Conservation (phyloP, 352 stramenopile genomes). For the Globisporangium nunn region DNA sequence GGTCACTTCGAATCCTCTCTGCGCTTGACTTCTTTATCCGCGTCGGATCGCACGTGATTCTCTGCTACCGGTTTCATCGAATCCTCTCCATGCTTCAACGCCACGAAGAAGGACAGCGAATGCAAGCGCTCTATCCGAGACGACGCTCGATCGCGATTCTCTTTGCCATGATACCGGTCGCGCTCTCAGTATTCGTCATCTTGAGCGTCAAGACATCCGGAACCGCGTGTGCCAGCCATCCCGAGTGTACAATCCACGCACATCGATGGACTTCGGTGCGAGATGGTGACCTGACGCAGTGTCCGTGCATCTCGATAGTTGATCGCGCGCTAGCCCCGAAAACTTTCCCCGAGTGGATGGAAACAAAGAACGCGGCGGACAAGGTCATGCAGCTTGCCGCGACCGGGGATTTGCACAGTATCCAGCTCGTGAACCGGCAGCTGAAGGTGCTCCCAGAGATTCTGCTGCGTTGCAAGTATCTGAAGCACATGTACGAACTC, state of each 20-base stretch:
- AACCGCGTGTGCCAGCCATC: constrained; percentile 1
- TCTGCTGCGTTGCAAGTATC: constrained; percentile 17
- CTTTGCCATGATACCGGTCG: background rate
- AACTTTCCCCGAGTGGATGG: constrained; percentile 18
- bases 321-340: constrained; percentile 13
- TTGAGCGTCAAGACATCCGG: constrained; percentile 5
- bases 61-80: constrained; percentile 16
- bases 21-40: constrained; percentile 19
- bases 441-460: constrained; percentile 15
- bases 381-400: constrained; percentile 20
- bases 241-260: constrained; percentile 10
- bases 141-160: constrained; percentile 8
- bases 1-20: constrained; percentile 26
- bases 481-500: constrained; percentile 29
- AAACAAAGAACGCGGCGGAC: constrained; percentile 11
- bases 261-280: constrained; percentile 3
- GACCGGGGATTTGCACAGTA: constrained; percentile 21
- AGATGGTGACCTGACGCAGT: constrained; percentile 12
- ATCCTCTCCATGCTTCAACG: constrained; percentile 4
- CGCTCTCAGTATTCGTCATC: background rate
- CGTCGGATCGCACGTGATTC: constrained; percentile 18
- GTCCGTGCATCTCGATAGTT: constrained; percentile 26
- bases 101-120: background rate
- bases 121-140: constrained; percentile 15
- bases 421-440: constrained; percentile 28